Evolutionary conservation across 2,329 filamentous ascomycete genomes (phyloP).

Genomic region (Colletotrichum tabaci): DNA sequence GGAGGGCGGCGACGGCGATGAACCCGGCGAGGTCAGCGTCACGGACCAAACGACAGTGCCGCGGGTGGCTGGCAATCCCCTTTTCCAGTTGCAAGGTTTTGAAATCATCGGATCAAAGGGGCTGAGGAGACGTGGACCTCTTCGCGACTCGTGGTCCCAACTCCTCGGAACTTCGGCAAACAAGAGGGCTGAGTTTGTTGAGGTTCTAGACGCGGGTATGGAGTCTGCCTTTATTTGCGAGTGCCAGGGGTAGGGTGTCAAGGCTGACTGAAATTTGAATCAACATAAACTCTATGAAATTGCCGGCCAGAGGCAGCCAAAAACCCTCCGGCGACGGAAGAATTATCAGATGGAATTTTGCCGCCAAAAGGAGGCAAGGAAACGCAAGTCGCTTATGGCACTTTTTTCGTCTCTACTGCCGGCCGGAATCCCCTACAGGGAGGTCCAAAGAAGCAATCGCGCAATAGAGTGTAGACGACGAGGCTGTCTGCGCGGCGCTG

Average conservation of each 20-base stretch:
- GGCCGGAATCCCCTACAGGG: background rate
- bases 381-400: background rate
- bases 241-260: background rate
- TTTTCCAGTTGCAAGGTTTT: background rate
- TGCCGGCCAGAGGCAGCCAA: background rate
- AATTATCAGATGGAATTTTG: background rate
- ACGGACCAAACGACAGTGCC: background rate
- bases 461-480: background rate
- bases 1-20: slow-evolving; percentile 21
- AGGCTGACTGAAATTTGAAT: background rate
- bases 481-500: background rate
- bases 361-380: background rate
- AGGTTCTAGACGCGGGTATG: background rate
- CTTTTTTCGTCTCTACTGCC: background rate
- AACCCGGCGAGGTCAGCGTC: slow-evolving; percentile 22
- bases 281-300: slow-evolving; percentile 13
- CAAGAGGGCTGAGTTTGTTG: background rate
- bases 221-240: background rate
- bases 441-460: background rate
- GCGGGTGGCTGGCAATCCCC: background rate
- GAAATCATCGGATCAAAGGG: slow-evolving; percentile 4
- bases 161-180: background rate
- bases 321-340: slow-evolving; percentile 11
- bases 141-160: background rate
- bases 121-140: background rate